phyloP scores from a whole-genome alignment of 1,284 basidiomycete genomes.

The Hypsizygus ulmarius region DNA sequence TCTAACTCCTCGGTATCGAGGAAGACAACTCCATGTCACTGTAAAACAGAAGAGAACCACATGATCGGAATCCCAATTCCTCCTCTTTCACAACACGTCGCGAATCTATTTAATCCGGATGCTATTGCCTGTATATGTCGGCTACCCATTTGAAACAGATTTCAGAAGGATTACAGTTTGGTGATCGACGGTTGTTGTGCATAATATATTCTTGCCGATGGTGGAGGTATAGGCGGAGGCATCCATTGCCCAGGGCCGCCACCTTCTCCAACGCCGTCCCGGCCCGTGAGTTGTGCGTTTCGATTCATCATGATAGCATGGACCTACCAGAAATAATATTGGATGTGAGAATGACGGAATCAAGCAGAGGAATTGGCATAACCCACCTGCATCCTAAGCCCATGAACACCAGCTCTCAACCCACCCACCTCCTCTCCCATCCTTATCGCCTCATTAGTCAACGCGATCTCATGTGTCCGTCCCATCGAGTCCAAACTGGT shows the following conservation, averaged over 20 bases:
- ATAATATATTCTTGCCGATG: conserved; percentile 21
- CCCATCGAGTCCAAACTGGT: conserved; percentile 62
- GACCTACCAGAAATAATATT: conserved; percentile 31
- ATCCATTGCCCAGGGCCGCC: conserved; percentile 17
- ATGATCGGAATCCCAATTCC: no score
- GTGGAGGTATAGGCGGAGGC: conserved; percentile 11
- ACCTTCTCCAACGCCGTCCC: conserved; percentile 26
- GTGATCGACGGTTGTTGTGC: conserved; percentile 27
- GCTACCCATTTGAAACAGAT: no score
- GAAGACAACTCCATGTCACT: neutral
- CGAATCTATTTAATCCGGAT: no score
- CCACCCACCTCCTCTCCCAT: conserved; percentile 76
- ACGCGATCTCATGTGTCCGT: conserved; percentile 60
- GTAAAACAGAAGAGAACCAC: neutral
- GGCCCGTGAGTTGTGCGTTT: conserved; percentile 52
- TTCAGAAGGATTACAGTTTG: no score
- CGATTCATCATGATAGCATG: conserved; percentile 69
- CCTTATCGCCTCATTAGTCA: conserved; percentile 70
- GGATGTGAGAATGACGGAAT: neutral
- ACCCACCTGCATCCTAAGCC: conserved; percentile 75
- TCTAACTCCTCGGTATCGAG: no score
- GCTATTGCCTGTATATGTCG: no score
- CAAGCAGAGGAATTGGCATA: conserved; percentile 5
- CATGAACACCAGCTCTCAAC: conserved; percentile 71
- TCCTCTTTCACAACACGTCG: no score